Percentiles rank a stretch among this genome's conserved stretches.
phyloP scores from a whole-genome alignment of 202 grass and related monocot genomes.

The Schoenoplectus tabernaemontani region DNA sequence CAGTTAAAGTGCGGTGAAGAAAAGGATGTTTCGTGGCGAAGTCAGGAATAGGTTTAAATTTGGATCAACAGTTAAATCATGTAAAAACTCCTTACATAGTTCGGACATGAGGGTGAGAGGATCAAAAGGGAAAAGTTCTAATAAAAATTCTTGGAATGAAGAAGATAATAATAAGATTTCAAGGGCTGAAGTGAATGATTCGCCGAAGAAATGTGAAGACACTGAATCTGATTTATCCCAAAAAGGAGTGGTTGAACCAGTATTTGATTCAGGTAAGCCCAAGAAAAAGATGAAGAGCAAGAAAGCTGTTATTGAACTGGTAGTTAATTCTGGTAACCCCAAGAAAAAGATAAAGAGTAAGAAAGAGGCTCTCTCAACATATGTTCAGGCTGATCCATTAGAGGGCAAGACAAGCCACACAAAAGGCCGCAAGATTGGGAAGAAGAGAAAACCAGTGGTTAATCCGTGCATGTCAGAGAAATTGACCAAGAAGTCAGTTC shows the following conservation, averaged over 20 bases:
- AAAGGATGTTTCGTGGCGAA: constrained; percentile 4
- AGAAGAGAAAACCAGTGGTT: constrained; percentile 15
- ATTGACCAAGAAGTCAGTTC: neutral
- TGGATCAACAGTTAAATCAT: constrained; percentile 4
- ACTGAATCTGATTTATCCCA: constrained; percentile 43
- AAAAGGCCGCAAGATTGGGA: constrained; percentile 15
- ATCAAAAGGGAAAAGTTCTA: constrained; percentile 20
- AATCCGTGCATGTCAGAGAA: neutral
- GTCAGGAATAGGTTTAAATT: neutral
- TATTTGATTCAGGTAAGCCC: constrained; percentile 21
- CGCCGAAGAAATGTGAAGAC: constrained; percentile 20
- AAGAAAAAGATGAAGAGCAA: constrained; percentile 25
- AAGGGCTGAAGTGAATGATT: constrained; percentile 20
- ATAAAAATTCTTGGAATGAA: constrained; percentile 20
- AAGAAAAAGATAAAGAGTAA: constrained; percentile 26
- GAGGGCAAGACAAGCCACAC: neutral
- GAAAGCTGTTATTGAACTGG: constrained; percentile 16
- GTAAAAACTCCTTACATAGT: constrained; percentile 8
- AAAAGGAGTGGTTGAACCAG: constrained; percentile 17
- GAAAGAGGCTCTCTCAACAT: neutral
- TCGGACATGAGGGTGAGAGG: constrained; percentile 11
- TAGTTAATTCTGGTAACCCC: constrained; percentile 23
- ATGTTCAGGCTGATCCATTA: neutral
- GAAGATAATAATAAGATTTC: constrained; percentile 14
- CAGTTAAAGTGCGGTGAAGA: constrained; percentile 15